These are phyloP conservation scores for Fusarium sp. DNA, from an alignment of 2,329 filamentous ascomycete genomes.

Conservation along the genomic window DNA sequence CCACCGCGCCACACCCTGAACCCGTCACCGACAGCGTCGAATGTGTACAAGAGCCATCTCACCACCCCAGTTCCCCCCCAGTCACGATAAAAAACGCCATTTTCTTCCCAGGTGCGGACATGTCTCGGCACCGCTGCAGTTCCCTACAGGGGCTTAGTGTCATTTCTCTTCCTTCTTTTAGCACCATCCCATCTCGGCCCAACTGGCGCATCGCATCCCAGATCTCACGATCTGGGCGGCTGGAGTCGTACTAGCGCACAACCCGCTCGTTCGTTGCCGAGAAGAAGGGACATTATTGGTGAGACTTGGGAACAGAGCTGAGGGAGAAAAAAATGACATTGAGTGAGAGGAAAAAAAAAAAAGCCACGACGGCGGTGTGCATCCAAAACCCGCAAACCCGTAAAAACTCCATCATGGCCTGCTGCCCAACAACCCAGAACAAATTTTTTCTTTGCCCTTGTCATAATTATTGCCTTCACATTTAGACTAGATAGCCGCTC, in stretches of 20 bases:
- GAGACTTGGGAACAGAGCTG: constrained; percentile 16
- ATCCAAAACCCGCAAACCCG: constrained; percentile 27
- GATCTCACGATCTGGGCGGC: constrained; percentile 42
- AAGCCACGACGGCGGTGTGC: constrained; percentile 38
- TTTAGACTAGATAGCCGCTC: constrained; percentile 19
- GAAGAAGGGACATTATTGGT: constrained; percentile 27
- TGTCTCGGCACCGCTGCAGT: constrained; percentile 35
- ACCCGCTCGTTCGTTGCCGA: constrained; percentile 32
- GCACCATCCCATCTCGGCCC: constrained; percentile 31
- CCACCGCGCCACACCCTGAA: no score
- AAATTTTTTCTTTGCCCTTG: background rate
- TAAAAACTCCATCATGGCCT: constrained; percentile 26
- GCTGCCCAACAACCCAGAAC: constrained; percentile 14
- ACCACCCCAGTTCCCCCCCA: background rate
- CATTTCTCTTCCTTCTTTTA: constrained; percentile 9
- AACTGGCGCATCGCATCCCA: constrained; percentile 36
- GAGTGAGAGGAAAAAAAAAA: constrained; percentile 3
- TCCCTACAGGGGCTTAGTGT: constrained; percentile 28
- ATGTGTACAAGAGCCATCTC: no score
- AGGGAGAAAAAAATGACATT: constrained; percentile 16
- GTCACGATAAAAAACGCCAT: constrained; percentile 20
- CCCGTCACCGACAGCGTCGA: no score
- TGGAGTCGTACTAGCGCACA: constrained; percentile 36
- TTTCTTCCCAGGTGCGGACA: constrained; percentile 18
- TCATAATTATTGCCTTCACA: constrained; percentile 10